Conservation (phyloP, 108 stramenopile genomes). For the Discostella pseudostelligera region DNA sequence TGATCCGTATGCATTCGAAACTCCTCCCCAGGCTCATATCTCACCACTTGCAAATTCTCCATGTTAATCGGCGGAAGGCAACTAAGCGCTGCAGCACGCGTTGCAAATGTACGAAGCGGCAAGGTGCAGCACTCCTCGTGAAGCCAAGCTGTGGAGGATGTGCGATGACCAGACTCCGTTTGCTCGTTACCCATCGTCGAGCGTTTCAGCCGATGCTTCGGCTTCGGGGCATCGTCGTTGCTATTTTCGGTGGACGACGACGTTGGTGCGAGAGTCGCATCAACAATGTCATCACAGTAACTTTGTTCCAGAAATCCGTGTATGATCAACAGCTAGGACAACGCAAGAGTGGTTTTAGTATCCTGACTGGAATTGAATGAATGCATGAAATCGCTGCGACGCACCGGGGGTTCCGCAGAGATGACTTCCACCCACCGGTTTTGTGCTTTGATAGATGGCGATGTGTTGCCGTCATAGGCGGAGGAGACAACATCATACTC, state of each 20-base stretch:
- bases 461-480: background rate
- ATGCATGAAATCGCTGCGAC: slow-evolving; percentile 8
- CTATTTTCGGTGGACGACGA: background rate
- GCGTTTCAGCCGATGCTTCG: slow-evolving; percentile 23
- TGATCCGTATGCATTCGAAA: slow-evolving; percentile 56
- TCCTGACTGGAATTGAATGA: background rate
- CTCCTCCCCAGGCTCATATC: slow-evolving; percentile 43
- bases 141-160: slow-evolving; percentile 49
- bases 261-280: slow-evolving; percentile 15
- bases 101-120: slow-evolving; percentile 35
- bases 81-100: slow-evolving; percentile 18
- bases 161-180: slow-evolving; percentile 23
- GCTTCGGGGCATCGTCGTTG: background rate
- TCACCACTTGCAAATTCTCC: slow-evolving; percentile 59
- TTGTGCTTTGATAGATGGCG: background rate
- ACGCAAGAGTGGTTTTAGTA: background rate
- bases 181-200: slow-evolving; percentile 41
- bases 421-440: slow-evolving; percentile 29
- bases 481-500: background rate
- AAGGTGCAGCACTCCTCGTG: slow-evolving; percentile 21
- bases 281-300: slow-evolving; percentile 31
- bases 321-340: slow-evolving; percentile 6
- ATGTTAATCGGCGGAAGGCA: slow-evolving; percentile 37
- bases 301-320: slow-evolving; percentile 25
- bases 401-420: slow-evolving; percentile 28